A percentile compares a stretch with the other conserved stretches of the same genome.
These are phyloP conservation scores for Aspergillus neoniger DNA, from an alignment of 2,329 filamentous ascomycete species.

Conservation along the genomic window DNA sequence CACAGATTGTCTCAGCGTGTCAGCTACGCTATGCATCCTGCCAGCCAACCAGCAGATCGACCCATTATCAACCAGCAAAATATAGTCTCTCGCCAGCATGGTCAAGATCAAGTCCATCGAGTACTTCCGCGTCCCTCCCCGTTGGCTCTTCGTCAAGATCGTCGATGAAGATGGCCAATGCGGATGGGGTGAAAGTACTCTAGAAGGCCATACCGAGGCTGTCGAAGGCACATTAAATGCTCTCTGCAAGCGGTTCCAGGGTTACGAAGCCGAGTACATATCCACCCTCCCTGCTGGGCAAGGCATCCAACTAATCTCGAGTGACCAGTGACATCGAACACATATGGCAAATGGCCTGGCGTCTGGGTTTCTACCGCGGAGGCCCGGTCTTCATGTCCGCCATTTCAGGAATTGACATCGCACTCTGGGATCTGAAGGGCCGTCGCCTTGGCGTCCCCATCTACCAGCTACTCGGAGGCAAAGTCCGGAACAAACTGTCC, in stretches of 20 bases:
- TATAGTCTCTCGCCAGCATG: conserved; percentile 45
- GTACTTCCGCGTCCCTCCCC: conserved; percentile 72
- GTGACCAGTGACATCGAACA: conserved; percentile 69
- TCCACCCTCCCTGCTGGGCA: neutral
- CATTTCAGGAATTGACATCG: conserved; percentile 75
- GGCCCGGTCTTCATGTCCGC: conserved; percentile 81
- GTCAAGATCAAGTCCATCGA: conserved; percentile 66
- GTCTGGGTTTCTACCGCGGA: conserved; percentile 73
- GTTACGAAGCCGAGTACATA: conserved; percentile 68
- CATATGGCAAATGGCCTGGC: conserved; percentile 75
- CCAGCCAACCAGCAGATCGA: neutral
- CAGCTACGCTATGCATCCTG: neutral
- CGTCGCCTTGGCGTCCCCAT: conserved; percentile 66
- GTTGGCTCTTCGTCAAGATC: conserved; percentile 79
- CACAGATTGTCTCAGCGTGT: neutral
- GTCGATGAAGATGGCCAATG: conserved; percentile 64
- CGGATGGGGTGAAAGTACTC: conserved; percentile 74
- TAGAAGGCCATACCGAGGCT: conserved; percentile 73
- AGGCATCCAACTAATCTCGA: neutral
- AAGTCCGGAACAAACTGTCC: conserved; percentile 66
- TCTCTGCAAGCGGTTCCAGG: conserved; percentile 62
- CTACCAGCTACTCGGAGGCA: conserved; percentile 73
- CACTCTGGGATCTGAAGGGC: conserved; percentile 75
- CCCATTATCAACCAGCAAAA: neutral
- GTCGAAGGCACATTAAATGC: conserved; percentile 73